Conservation (phyloP, 768 basidiomycete species). For the Suillus discolor region DNA sequence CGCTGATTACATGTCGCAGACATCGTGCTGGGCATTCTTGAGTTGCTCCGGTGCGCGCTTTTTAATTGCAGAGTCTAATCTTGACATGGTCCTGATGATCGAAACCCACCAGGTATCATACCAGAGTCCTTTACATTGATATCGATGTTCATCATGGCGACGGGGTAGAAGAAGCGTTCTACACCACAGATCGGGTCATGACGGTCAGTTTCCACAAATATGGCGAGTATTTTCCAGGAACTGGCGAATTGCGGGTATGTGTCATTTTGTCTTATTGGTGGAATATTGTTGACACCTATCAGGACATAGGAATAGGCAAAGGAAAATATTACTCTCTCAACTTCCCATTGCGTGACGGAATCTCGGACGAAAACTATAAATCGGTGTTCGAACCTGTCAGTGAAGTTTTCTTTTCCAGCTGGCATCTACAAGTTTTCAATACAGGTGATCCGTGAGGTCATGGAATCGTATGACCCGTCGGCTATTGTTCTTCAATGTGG, state of each 20-base stretch:
- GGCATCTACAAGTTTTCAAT: not conserved
- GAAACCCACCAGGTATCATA: slow-evolving; percentile 69
- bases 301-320: slow-evolving; percentile 94
- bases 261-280: slow-evolving; percentile 1
- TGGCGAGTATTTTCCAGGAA: slow-evolving; percentile 98
- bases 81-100: not conserved
- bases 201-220: slow-evolving; percentile 98
- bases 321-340: slow-evolving; percentile 95
- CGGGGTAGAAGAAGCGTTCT: slow-evolving; percentile 99
- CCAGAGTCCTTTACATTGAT: slow-evolving; percentile 95
- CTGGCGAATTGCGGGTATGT: slow-evolving; percentile 89
- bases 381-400: slow-evolving; percentile 93
- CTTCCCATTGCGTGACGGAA: slow-evolving; percentile 92
- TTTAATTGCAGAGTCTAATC: not conserved
- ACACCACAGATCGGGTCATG: slow-evolving; percentile 99
- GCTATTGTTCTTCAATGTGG: slow-evolving; percentile 98
- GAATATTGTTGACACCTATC: slow-evolving; percentile 17
- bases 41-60: slow-evolving; percentile 73
- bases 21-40: slow-evolving; percentile 95
- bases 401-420: slow-evolving; percentile 9
- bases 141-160: slow-evolving; percentile 99
- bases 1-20: slow-evolving; percentile 49
- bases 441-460: slow-evolving; percentile 90
- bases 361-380: slow-evolving; percentile 94
- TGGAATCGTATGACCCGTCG: slow-evolving; percentile 92